Base-by-base conservation (phyloP, 148 eudicot genomes). In the Heliosperma pusillum region DNA sequence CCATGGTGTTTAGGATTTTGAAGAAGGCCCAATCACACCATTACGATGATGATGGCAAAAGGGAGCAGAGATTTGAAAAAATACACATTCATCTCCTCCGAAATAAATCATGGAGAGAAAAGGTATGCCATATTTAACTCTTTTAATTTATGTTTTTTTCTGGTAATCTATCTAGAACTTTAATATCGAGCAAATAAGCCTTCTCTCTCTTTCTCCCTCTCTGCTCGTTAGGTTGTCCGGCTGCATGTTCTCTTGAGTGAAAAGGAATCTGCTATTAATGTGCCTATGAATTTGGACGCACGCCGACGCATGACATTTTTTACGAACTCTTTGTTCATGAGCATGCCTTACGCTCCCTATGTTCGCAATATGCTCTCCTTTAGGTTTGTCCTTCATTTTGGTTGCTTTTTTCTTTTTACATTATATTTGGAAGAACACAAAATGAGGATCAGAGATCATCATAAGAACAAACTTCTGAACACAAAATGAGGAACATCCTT, bases 351-450 rank as follows among this genome's bases (percentile, higher is more conserved):
- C 61, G 97, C 99, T 82, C 99, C 99, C 19, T 89, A 82, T 89
- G 99, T 95, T 79, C 94, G 96, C 52, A 86, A 95, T 78, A 95
- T 95, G 99, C 91, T 95, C 68, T 95, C 99, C 71, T 95, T 92
- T 73, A 95, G 99, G 99, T 95, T 70, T 81, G 91, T 82, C 26
- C 19, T 77, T 71, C 20, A 40, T 19, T 25, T 44, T 75, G 66
- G 6, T 45, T 73, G 4, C 1, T 56, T 64, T 53, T 33, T 29
- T 50, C 42, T 29, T 47, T 45, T 50, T 63, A 19, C 11, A 24
- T 24, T 15, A 69, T 65, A 24, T 66, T 30, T 30, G 20, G n/a
- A 10, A 29, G 3, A 58, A 58, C 19, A 11, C 19, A 29, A 9
- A 60, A 10, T 29, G 65, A 33, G 8, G 30, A 69, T 60, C 65